Percentiles rank a stretch among this genome's conserved stretches.
These are phyloP conservation scores for Kokia cookei DNA, from an alignment of 441 rosid species.

Conservation along the genomic window DNA sequence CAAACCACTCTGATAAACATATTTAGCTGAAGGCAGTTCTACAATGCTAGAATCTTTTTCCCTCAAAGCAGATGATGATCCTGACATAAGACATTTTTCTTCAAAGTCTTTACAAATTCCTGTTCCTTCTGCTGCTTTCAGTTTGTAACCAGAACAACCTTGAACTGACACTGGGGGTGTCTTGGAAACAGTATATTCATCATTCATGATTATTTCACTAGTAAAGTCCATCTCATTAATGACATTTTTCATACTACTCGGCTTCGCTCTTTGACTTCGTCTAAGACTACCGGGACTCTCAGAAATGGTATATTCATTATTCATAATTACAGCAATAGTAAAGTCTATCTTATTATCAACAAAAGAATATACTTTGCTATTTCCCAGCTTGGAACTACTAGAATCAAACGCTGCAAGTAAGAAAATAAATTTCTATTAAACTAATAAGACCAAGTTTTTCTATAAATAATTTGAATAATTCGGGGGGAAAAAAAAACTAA, in stretches of 20 bases:
- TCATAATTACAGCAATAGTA: conserved; percentile 46
- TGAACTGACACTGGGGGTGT: conserved; percentile 25
- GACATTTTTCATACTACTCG: conserved; percentile 24
- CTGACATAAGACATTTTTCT: conserved; percentile 9
- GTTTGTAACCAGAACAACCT: conserved; percentile 16
- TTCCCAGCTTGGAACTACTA: conserved; percentile 12
- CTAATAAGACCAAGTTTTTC: not conserved
- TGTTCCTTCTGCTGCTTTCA: conserved; percentile 26
- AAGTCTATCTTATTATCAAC: conserved; percentile 47
- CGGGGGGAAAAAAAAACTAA: not conserved
- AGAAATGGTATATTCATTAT: conserved; percentile 54
- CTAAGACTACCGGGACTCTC: conserved; percentile 34
- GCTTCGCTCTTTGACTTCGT: conserved; percentile 13
- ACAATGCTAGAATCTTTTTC: conserved; percentile 19
- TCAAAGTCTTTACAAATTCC: conserved; percentile 19
- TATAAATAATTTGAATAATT: not conserved
- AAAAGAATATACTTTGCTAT: conserved; percentile 24
- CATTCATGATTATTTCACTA: conserved; percentile 52
- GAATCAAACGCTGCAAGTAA: not conserved
- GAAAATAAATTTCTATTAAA: not conserved
- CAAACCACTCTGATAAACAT: conserved; percentile 17
- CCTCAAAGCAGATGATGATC: conserved; percentile 27
- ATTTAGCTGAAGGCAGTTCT: conserved; percentile 25
- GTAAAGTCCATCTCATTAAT: conserved; percentile 50
- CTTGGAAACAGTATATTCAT: conserved; percentile 60